Percentiles rank a stretch among this genome's conserved stretches.
Conservation (phyloP, 768 basidiomycete genomes). For the Rhizopogon vulgaris region DNA sequence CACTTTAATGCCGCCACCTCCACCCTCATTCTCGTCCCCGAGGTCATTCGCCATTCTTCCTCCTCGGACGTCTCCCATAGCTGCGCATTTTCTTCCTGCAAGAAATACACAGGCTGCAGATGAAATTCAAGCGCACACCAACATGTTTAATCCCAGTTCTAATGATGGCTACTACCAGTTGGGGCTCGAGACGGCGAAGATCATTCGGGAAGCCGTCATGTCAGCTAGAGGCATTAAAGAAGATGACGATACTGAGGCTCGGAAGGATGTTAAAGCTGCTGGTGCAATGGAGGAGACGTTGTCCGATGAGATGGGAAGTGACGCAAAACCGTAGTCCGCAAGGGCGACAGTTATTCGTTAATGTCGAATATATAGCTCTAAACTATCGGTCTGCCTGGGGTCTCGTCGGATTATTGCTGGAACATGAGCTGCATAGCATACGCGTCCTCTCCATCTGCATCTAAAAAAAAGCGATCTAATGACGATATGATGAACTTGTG, state of each 20-base stretch:
- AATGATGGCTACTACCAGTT: slow-evolving; percentile 92
- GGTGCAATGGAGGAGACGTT: slow-evolving; percentile 5
- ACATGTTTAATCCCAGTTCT: slow-evolving; percentile 75
- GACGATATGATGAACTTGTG: neutral
- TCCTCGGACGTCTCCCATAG: slow-evolving; percentile 36
- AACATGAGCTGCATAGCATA: slow-evolving; percentile 82
- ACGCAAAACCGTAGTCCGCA: slow-evolving; percentile 1
- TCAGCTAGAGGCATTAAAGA: slow-evolving; percentile 18
- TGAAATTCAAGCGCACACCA: slow-evolving; percentile 81
- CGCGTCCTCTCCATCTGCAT: slow-evolving; percentile 93
- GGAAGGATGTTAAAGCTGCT: slow-evolving; percentile 2
- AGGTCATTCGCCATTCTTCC: slow-evolving; percentile 83
- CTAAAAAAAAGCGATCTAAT: slow-evolving; percentile 33
- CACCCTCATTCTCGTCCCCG: slow-evolving; percentile 45
- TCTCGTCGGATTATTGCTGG: slow-evolving; percentile 20
- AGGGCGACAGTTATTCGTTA: slow-evolving; percentile 2
- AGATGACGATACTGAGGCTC: slow-evolving; percentile 3
- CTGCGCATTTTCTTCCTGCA: slow-evolving; percentile 54
- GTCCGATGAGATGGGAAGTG: neutral
- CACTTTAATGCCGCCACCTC: slow-evolving; percentile 64
- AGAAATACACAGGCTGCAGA: slow-evolving; percentile 64
- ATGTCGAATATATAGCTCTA: slow-evolving; percentile 8
- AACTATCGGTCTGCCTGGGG: neutral
- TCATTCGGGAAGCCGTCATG: slow-evolving; percentile 54
- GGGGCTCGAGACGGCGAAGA: slow-evolving; percentile 58